These are phyloP conservation scores for Claviceps capensis DNA, from an alignment of 2,329 filamentous ascomycete genomes.

Conservation along the genomic window DNA sequence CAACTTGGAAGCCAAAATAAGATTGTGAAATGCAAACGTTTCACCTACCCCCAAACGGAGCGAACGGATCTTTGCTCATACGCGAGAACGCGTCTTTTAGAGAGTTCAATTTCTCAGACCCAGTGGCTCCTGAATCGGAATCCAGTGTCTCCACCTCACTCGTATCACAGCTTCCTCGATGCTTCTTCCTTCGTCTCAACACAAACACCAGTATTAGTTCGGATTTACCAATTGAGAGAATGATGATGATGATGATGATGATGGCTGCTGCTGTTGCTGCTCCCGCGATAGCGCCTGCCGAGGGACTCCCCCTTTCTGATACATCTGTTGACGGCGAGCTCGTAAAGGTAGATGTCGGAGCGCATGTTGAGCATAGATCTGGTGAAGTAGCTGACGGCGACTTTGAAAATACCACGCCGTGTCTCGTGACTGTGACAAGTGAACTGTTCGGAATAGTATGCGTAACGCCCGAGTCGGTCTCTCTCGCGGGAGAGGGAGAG, in stretches of 20 bases:
- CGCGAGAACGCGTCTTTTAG: conserved; percentile 11
- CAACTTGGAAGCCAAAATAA: too few relatives aligned
- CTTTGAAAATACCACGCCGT: conserved; percentile 17
- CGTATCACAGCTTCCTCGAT: conserved; percentile 2
- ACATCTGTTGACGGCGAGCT: neutral
- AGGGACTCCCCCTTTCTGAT: conserved; percentile 6
- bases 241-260: conserved; percentile 13
- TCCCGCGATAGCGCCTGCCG: conserved; percentile 21
- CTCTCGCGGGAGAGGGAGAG: conserved; percentile 5
- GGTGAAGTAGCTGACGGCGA: neutral
- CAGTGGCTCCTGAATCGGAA: neutral
- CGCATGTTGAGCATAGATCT: neutral
- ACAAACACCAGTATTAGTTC: conserved; percentile 10
- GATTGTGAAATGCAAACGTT: neutral
- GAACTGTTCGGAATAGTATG: conserved; percentile 22
- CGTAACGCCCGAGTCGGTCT: conserved; percentile 24
- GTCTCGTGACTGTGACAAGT: conserved; percentile 21
- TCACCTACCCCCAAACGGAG: conserved; percentile 29
- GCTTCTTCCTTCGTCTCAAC: conserved; percentile 9
- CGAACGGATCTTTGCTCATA: conserved; percentile 22
- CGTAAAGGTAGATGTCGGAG: neutral
- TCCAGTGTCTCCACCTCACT: conserved; percentile 6
- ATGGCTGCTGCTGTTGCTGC: conserved; percentile 17
- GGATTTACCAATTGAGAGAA: conserved; percentile 9
- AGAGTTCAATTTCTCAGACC: conserved; percentile 3